Evolutionary conservation across 2,329 filamentous ascomycete species (phyloP), one percentile per base, ranked within the genome.

Genomic region (Arthrinium phaeospermum): DNA sequence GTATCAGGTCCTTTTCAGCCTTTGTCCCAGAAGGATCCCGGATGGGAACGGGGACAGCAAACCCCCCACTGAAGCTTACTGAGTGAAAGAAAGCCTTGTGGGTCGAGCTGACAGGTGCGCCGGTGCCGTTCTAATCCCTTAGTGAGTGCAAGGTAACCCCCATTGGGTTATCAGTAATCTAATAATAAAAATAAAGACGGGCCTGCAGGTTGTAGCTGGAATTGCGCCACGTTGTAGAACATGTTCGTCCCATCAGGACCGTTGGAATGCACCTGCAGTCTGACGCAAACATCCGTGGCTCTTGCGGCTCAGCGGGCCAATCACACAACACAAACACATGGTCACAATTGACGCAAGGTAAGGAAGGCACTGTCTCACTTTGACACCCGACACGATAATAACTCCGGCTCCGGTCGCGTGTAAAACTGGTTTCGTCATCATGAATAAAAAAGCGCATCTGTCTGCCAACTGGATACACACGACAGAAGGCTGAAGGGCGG

Each of bases 181-280:
- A 61, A 37, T 37, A 57, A 34, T 57, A 34, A 57, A 34, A 22
- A 30, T 34, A 34, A 57, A 34, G 27, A 57, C 14, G 27, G 51
- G 51, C 53, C 30, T 30, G 7, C 37, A 41, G 10, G 37, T 7
- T 41, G 53, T 22, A 22, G 12, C 27, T 64, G 34, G 57, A 16
- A 64, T 41, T 41, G 57, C 57, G 57, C 57, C 57, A 64, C 57
- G 57, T n/a, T 41, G 57, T 41, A 64, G 10, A 24, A 41, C 53
- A 61, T 61, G 30, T 61, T 37, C 53, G 53, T 61, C 53, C 10
- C 53, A 61, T 37, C 53, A 10, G 12, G 30, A 57, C 30, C 16
- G 53, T 61, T 64, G 57, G 57, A 64, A 64, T 64, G 57, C 27
- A 30, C 27, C 27, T 30, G 27, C 57, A 64, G 57, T 64, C 41